phyloP scores from a whole-genome alignment of 768 basidiomycete species.

The Cantharellus cinnabarinus region DNA sequence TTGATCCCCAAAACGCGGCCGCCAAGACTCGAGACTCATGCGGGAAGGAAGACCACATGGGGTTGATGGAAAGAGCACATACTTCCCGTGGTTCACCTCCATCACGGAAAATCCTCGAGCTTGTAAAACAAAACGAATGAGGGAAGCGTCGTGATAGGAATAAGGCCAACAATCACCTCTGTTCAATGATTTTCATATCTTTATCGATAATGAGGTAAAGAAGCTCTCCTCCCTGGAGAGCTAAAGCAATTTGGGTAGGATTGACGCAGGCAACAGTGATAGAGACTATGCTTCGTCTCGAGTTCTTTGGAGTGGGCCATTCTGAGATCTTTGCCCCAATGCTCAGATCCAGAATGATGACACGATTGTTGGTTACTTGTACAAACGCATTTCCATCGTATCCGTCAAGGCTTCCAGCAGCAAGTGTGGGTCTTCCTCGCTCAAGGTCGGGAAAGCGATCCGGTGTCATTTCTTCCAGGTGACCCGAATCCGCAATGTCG shows the following conservation, averaged over 20 bases:
- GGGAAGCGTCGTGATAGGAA: background rate
- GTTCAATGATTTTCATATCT: background rate
- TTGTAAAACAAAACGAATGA: conserved; percentile 5
- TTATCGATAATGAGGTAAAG: background rate
- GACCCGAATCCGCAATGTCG: conserved; percentile 19
- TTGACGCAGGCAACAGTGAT: conserved; percentile 54
- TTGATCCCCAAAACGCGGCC: conserved; percentile 62
- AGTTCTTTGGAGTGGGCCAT: conserved; percentile 10
- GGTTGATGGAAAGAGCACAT: conserved; percentile 46
- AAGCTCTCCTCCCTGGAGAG: conserved; percentile 28
- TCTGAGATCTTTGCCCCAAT: conserved; percentile 13
- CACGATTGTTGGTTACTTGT: conserved; percentile 46
- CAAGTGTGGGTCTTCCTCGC: conserved; percentile 34
- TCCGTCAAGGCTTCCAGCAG: conserved; percentile 19
- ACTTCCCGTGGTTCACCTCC: conserved; percentile 27
- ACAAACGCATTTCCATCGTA: conserved; percentile 40
- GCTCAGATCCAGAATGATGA: conserved; percentile 30
- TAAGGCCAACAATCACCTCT: background rate
- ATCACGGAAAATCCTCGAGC: background rate
- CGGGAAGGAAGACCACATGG: conserved; percentile 23
- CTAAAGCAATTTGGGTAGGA: conserved; percentile 44
- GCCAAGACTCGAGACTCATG: conserved; percentile 29
- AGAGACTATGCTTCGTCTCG: conserved; percentile 14
- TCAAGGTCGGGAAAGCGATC: conserved; percentile 24
- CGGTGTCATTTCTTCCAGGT: conserved; percentile 22